phyloP scores from a whole-genome alignment of 306 rosid genomes.

The Vigna nakashimae region DNA sequence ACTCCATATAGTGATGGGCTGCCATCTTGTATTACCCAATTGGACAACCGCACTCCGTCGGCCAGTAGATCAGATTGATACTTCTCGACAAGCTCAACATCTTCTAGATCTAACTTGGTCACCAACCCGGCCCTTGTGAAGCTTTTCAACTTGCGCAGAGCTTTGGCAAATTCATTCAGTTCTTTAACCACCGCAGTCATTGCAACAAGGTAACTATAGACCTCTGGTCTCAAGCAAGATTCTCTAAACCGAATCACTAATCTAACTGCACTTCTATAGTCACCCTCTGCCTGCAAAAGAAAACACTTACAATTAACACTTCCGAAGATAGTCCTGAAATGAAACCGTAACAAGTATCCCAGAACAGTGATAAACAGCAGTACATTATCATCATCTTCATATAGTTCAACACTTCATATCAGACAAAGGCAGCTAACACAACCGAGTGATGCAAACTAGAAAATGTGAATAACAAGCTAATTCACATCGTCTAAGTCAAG shows the following conservation, averaged over 20 bases:
- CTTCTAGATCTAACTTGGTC: constrained; percentile 68
- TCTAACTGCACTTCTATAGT: constrained; percentile 74
- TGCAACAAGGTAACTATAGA: constrained; percentile 87
- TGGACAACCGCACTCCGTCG: constrained; percentile 73
- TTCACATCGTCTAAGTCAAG: constrained; percentile 27
- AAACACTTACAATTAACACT: constrained; percentile 20
- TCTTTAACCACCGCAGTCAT: constrained; percentile 97
- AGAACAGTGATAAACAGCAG: constrained; percentile 21
- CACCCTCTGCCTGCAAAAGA: constrained; percentile 72
- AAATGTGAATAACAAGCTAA: neutral
- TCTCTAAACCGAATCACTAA: constrained; percentile 78
- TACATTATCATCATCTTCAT: neutral
- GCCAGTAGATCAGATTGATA: constrained; percentile 82
- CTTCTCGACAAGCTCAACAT: constrained; percentile 63
- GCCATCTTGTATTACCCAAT: constrained; percentile 81
- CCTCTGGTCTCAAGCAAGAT: constrained; percentile 92
- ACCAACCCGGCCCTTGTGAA: constrained; percentile 60
- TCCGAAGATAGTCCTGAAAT: neutral
- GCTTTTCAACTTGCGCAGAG: constrained; percentile 78
- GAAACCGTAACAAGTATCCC: constrained; percentile 7
- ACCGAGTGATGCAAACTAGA: neutral
- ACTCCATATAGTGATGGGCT: constrained; percentile 64
- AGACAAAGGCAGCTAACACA: constrained; percentile 14
- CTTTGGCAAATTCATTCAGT: constrained; percentile 82
- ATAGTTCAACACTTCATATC: constrained; percentile 21